A percentile compares a stretch with the other conserved stretches of the same genome.
Evolutionary conservation across 331 rosid species (phyloP).

Genomic region (Cydonia oblonga): DNA sequence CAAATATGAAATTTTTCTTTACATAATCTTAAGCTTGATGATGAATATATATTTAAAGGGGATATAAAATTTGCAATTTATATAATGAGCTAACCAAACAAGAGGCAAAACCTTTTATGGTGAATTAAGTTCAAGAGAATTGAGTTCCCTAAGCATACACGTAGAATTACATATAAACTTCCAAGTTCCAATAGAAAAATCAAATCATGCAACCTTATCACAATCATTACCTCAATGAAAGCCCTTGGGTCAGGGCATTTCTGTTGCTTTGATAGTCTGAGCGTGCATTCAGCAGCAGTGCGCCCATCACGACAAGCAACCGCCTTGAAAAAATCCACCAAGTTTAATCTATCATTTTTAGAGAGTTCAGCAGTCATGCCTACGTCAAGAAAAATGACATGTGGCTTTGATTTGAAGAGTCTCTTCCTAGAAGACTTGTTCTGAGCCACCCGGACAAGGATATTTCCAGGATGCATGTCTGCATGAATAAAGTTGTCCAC

Average conservation of each 20-base stretch:
- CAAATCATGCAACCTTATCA: background rate
- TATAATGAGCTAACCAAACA: no score
- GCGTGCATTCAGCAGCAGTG: constrained; percentile 72
- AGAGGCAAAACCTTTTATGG: no score
- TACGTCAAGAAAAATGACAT: constrained; percentile 92
- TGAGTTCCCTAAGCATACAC: no score
- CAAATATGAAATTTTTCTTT: background rate
- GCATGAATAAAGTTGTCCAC: constrained; percentile 99
- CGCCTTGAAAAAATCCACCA: constrained; percentile 88
- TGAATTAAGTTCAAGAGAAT: no score
- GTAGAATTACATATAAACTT: background rate
- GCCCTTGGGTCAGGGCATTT: constrained; percentile 91
- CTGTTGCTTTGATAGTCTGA: constrained; percentile 76
- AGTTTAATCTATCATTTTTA: constrained; percentile 69
- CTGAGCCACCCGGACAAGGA: constrained; percentile 75
- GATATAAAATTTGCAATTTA: no score
- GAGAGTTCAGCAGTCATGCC: constrained; percentile 99
- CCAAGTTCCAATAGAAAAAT: background rate
- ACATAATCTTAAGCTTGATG: no score
- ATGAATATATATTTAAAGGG: no score
- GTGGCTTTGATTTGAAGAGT: constrained; percentile 92
- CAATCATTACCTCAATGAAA: constrained; percentile 59
- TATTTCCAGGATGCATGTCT: constrained; percentile 99
- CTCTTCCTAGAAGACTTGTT: constrained; percentile 48
- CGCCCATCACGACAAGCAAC: constrained; percentile 93